Conservation (phyloP, 768 basidiomycete genomes). For the Thelephora ganbajun region DNA sequence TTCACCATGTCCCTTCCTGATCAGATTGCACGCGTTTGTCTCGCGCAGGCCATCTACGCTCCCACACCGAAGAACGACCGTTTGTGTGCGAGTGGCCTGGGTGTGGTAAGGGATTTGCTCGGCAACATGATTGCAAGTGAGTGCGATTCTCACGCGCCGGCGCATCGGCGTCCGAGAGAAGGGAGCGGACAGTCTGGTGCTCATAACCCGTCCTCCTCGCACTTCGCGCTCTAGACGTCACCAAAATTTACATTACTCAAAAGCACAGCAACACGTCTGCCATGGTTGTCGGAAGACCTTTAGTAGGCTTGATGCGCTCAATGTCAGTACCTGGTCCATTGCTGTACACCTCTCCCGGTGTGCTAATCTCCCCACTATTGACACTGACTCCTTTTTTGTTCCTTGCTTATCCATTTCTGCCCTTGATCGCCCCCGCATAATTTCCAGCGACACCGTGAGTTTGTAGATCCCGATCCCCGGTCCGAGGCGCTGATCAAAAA, state of each 20-base stretch:
- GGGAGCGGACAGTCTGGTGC: background rate
- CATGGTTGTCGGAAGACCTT: constrained; percentile 92
- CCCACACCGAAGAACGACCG: constrained; percentile 90
- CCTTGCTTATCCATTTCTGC: no score
- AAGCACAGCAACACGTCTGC: constrained; percentile 75
- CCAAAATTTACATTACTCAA: constrained; percentile 77
- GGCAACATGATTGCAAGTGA: constrained; percentile 95
- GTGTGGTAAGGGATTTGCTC: constrained; percentile 88
- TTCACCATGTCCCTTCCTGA: background rate
- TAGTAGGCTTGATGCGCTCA: constrained; percentile 85
- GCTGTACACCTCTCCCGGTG: constrained; percentile 5
- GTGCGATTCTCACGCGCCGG: constrained; percentile 18
- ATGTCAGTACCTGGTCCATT: constrained; percentile 41
- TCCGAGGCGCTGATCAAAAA: constrained; percentile 11
- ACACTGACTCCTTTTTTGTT: no score
- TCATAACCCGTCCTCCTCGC: background rate
- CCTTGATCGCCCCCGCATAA: no score
- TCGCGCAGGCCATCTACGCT: constrained; percentile 70
- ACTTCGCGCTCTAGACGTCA: constrained; percentile 46
- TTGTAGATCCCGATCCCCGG: constrained; percentile 8
- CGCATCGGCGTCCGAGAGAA: constrained; percentile 2
- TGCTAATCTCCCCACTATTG: no score
- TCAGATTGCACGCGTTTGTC: constrained; percentile 1
- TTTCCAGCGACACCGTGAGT: constrained; percentile 63
- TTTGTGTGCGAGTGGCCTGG: constrained; percentile 91